Base-by-base conservation (phyloP, 805 yeast genomes). In the Candida stauntonica region DNA sequence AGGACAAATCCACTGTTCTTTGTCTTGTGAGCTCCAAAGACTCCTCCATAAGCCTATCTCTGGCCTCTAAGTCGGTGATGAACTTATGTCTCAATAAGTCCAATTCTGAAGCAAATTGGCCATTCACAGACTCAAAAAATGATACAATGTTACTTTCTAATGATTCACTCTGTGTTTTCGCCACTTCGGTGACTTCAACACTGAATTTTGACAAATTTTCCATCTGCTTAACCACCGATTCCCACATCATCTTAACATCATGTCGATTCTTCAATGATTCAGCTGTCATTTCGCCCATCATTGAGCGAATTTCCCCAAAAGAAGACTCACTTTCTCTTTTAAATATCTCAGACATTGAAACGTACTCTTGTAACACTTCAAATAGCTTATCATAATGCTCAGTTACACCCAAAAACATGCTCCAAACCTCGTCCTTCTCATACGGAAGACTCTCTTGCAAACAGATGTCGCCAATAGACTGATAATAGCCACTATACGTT, bases 401-500 rank as follows among this genome's bases (percentile, higher is more conserved):
- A 0, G 81, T 75, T 9, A 77, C 65, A 42, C 76, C 75, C 13
- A 65, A 33, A 46, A 72, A 77, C 26, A 75, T 47, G 11, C 59
- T 52, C 34, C 75, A 41, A 0, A 77, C 63, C 38, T 71, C 75
- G 24, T 72, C 74, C 46, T 74, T 75, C 41, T 74, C 75, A 47
- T 54, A 73, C 0, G 80, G 79, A 1, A 72, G 45, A 0, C 75
- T 62, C 33, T 73, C 70, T 39, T 74, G 77, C 44, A 61, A 58
- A 49, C 88, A 82, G 0, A 79, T 61, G 2, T 67, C 64, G 2
- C 73, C 64, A 3, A 81, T 60, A 23, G 72, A 68, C 32, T 78
- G 67, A 54, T 74, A 80, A 50, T 80, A 73, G 0, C 86, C 86
- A 45, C 79, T 79, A 51, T 72, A 81, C 0, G 81, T 77, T 0